Base-by-base conservation (phyloP, 257 asterid species). In the Nicotiana paniculata region DNA sequence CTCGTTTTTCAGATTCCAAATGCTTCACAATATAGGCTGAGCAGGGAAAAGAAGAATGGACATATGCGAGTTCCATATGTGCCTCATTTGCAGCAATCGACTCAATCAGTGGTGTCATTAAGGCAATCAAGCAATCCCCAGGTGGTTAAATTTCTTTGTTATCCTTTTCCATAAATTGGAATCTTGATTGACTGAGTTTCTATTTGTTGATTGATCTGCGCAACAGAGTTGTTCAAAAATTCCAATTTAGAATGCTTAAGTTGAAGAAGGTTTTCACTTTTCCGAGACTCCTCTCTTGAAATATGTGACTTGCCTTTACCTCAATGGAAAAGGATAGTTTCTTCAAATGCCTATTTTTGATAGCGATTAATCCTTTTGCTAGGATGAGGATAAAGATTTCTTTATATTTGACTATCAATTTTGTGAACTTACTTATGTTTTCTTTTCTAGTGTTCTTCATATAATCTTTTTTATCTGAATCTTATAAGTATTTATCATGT, bases 1-100 rank as follows among this genome's bases (percentile, higher is more conserved):
- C 62, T 51, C 26, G 28, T 53, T 30, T 68, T 81, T 39, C 87
- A 92, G 97, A 83, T 85, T 84, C 92, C 89, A 78, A 87, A 83
- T 86, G 82, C 83, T 83, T 82, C 93, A 77, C 90, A 95, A n/a
- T 86, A 81, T 58, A 88, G 93, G 81, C 98, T 85, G 72, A 82
- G 79, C 87, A 87, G 94, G 81, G 96, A 91, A 82, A 92, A 91
- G 88, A 85, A 84, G 86, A 86, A 88, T 7, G 92, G 91, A 21
- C 82, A 87, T 83, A 46, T 26, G 58, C 77, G 62, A 79, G 86
- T 80, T 59, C 37, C 94, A 64, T 86, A 85, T 67, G 85, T 83
- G 9, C 58, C 89, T 72, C 86, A 68, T 72, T 15, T 77, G 85
- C 91, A 86, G 76, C 89, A 82, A 76, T 82, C 88, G 12, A 6